A percentile compares a stretch with the other conserved stretches of the same genome.
Evolutionary conservation across 805 yeast species (phyloP).

Genomic region (Zygosaccharomyces gambellarensis): DNA sequence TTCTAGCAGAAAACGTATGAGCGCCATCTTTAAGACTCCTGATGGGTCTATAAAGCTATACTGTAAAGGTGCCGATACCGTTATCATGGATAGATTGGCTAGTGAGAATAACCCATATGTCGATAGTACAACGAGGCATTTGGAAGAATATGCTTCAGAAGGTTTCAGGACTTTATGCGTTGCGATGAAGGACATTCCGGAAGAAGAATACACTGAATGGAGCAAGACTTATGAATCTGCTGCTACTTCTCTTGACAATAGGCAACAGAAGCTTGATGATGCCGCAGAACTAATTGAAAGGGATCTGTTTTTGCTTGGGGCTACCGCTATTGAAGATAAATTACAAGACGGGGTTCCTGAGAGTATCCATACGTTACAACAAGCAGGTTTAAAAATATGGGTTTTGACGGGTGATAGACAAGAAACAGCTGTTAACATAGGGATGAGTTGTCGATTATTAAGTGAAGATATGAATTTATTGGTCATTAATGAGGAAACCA

Average conservation of each 20-base stretch:
- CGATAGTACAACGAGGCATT: constrained; percentile 73
- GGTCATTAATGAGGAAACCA: constrained; percentile 79
- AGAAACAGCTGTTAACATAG: constrained; percentile 97
- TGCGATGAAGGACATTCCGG: constrained; percentile 76
- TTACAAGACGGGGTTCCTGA: constrained; percentile 98
- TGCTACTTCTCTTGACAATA: constrained; percentile 69
- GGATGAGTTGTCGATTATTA: constrained; percentile 92
- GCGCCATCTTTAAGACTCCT: constrained; percentile 88
- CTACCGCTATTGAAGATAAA: constrained; percentile 97
- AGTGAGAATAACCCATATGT: constrained; percentile 69
- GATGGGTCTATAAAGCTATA: constrained; percentile 85
- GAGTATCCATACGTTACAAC: constrained; percentile 89
- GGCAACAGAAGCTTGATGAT: constrained; percentile 72
- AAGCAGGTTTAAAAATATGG: constrained; percentile 97
- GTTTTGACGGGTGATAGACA: constrained; percentile 97
- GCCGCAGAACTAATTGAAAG: constrained; percentile 87
- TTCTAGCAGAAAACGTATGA: constrained; percentile 96
- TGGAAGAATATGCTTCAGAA: constrained; percentile 95
- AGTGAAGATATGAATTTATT: constrained; percentile 95
- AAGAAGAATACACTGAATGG: constrained; percentile 76
- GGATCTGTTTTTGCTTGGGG: constrained; percentile 78
- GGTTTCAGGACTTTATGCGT: constrained; percentile 93
- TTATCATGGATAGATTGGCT: constrained; percentile 78
- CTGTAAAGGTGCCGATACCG: constrained; percentile 98
- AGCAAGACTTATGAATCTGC: constrained; percentile 63